Percentiles rank a stretch among this genome's conserved stretches.
Evolutionary conservation across 805 yeast genomes (phyloP).

Genomic region (Saccharomycopsis schoenii): DNA sequence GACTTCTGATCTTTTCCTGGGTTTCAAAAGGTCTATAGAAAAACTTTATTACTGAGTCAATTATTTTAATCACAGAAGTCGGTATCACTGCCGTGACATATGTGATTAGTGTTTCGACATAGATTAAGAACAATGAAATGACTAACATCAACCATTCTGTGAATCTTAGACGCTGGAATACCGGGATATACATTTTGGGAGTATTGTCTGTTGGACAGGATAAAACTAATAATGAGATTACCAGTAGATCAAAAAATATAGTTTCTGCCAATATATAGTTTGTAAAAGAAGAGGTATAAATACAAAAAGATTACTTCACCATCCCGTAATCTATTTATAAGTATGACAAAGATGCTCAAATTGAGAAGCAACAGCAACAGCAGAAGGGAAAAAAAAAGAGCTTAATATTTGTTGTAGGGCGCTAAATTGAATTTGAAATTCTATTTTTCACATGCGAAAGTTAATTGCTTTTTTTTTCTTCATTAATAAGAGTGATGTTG

Average conservation of each 20-base stretch:
- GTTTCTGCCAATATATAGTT: too few relatives aligned
- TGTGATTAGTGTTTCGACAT: constrained; percentile 39
- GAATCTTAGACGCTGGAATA: constrained; percentile 37
- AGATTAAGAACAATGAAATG: constrained; percentile 36
- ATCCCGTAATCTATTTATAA: too few relatives aligned
- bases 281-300: too few relatives aligned
- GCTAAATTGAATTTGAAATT: not conserved
- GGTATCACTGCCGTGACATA: constrained; percentile 40
- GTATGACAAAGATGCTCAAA: too few relatives aligned
- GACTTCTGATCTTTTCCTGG: constrained; percentile 2
- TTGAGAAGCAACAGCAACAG: not conserved
- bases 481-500: too few relatives aligned
- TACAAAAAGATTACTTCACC: too few relatives aligned
- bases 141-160: constrained; percentile 41
- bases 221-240: too few relatives aligned
- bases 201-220: too few relatives aligned
- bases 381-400: not conserved
- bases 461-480: too few relatives aligned
- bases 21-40: constrained; percentile 8
- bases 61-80: constrained; percentile 28
- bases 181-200: constrained; percentile 29
- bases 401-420: not conserved
- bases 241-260: too few relatives aligned
- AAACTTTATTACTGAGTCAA: constrained; percentile 25
- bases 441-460: not conserved